Evolutionary conservation across 768 basidiomycete species (phyloP).

Genomic region (Candolleomyces eurysporus): DNA sequence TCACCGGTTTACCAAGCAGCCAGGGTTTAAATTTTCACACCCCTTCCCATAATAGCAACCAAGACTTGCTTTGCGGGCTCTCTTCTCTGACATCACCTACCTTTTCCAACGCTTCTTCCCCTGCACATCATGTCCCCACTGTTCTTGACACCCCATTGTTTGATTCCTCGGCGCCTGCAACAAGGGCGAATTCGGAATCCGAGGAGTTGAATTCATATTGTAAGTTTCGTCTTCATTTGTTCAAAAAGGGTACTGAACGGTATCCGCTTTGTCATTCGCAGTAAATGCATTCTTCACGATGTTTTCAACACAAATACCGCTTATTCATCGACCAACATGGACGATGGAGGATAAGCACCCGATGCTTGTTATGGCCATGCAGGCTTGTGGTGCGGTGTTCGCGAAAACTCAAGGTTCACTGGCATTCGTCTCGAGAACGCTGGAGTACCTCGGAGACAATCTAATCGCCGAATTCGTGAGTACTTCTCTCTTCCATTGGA

Average conservation of each 20-base stretch:
- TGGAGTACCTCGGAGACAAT: slow-evolving; percentile 43
- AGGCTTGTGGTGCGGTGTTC: slow-evolving; percentile 61
- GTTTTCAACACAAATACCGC: slow-evolving; percentile 52
- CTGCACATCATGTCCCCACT: not conserved
- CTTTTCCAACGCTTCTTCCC: not conserved
- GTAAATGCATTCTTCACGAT: slow-evolving; percentile 55
- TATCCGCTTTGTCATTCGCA: slow-evolving; percentile 16
- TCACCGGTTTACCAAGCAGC: slow-evolving; percentile 26
- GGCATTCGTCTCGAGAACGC: slow-evolving; percentile 46
- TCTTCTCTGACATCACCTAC: slow-evolving; percentile 1
- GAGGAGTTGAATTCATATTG: slow-evolving; percentile 58
- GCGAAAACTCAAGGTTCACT: slow-evolving; percentile 47
- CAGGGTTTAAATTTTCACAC: slow-evolving; percentile 19
- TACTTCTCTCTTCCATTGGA: slow-evolving; percentile 9
- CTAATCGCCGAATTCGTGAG: slow-evolving; percentile 58
- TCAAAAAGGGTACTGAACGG: too few relatives aligned
- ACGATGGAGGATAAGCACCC: slow-evolving; percentile 45
- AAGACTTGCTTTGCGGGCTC: slow-evolving; percentile 18
- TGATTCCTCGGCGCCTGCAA: slow-evolving; percentile 30
- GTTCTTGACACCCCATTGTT: slow-evolving; percentile 11
- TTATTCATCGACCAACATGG: slow-evolving; percentile 57
- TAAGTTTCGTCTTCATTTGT: slow-evolving; percentile 27
- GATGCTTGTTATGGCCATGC: slow-evolving; percentile 53
- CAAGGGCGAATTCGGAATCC: slow-evolving; percentile 28
- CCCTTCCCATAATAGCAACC: slow-evolving; percentile 13